A percentile compares a stretch with the other conserved stretches of the same genome.
These are phyloP conservation scores for Malus hybrid DNA, from an alignment of 331 rosid species.

Conservation along the genomic window DNA sequence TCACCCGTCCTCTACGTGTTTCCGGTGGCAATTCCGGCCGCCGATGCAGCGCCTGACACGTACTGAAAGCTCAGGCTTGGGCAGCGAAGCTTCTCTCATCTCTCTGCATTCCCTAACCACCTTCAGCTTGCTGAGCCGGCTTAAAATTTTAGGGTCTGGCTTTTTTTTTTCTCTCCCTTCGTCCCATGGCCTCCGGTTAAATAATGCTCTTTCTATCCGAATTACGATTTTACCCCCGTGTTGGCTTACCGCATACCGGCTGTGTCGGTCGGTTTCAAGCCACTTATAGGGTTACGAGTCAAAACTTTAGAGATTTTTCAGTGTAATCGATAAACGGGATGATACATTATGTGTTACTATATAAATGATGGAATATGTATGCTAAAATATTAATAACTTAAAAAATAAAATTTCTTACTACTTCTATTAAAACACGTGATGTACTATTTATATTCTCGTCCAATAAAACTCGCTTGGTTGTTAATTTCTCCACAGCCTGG, in stretches of 20 bases:
- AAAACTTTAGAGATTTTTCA: too few species aligned
- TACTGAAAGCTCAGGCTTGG: constrained; percentile 17
- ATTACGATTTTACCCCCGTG: background rate
- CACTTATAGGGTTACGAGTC: background rate
- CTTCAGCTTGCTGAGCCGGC: background rate
- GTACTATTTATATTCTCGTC: too few species aligned
- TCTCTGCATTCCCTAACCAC: constrained; percentile 56
- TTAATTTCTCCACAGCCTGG: too few species aligned
- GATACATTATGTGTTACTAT: too few species aligned
- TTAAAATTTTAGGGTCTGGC: background rate
- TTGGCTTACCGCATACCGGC: background rate
- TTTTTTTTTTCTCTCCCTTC: background rate
- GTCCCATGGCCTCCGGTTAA: background rate
- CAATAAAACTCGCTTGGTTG: too few species aligned
- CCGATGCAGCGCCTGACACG: constrained; percentile 28
- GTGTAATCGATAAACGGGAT: too few species aligned
- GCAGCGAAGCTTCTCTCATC: constrained; percentile 37
- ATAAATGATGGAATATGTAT: too few species aligned
- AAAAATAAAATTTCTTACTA: too few species aligned
- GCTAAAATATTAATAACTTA: too few species aligned
- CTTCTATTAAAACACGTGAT: too few species aligned
- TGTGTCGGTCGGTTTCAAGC: background rate
- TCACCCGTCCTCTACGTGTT: constrained; percentile 75
- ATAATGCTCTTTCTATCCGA: background rate
- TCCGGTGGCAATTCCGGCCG: constrained; percentile 59